Base-by-base conservation (phyloP, 495 filamentous ascomycete genomes). In the Penicillium simplicissimum region DNA sequence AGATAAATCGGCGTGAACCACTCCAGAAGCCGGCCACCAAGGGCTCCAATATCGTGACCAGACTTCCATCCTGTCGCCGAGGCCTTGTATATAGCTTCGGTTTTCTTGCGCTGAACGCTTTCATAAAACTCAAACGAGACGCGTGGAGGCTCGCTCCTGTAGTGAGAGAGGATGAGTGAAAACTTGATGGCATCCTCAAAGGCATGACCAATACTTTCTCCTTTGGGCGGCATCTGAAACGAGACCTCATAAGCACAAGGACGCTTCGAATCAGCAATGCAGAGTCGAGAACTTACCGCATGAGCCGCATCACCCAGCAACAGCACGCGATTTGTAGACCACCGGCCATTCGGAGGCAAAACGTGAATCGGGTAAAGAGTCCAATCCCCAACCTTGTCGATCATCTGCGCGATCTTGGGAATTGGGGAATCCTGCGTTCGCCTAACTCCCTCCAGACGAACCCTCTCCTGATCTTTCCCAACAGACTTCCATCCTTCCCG, bases 121-220 rank as follows among this genome's bases (percentile, higher is more conserved):
- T 53, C 51, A 8, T 34, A 53, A 14, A 53, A 53, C 3, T 34
- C 33, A 9, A 53, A 53, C 13, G 51, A n/a, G 31, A 35, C 51
- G 11, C 15, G 11, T 36, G 51, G 51, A 25, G 37, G 23, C n/a
- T 33, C 54, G 14, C 23, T 4, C 11, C 13, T 6, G 6, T 40
- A 56, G 54, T 42, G 54, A 28, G 37, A 15, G 10, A 82, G 40
- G 38, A 79, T 71, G 23, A 70, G 73, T n/a, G 76, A 73, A 48
- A 83, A 68, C 42, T 81, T 67, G 51, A 83, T 74, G 9, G 71
- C 76, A 67, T 83, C 81, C 65, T 84, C 81, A 37, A 84, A 77
- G 9, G 80, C 81, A 43, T 82, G 72, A 8, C 79, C 78, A 14
- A 78, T 81, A 54, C 68, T 72, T 62, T 84, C 80, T 25, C 79